These are phyloP conservation scores for Nakazawaea wickerhamii DNA, from an alignment of 805 yeast genomes.

Conservation along the genomic window DNA sequence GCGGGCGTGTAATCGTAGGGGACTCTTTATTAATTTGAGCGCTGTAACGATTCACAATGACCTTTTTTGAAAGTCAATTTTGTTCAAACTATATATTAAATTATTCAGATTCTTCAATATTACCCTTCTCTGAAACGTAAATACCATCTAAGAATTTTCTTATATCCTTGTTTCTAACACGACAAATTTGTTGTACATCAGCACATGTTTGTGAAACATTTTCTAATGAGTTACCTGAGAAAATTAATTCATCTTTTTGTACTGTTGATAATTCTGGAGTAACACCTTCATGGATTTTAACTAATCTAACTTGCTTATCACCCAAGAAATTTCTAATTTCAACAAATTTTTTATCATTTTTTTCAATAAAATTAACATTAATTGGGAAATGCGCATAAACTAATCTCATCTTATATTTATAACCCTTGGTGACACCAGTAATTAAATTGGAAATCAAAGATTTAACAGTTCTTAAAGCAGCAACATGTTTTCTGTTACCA, in stretches of 20 bases:
- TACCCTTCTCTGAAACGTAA: slow-evolving; percentile 95
- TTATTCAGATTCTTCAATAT: slow-evolving; percentile 62
- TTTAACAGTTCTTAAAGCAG: slow-evolving; percentile 98
- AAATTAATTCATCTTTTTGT: slow-evolving; percentile 92
- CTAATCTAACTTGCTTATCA: slow-evolving; percentile 93
- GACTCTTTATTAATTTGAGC: slow-evolving; percentile 15
- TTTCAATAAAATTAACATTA: slow-evolving; percentile 86
- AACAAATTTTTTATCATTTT: slow-evolving; percentile 66
- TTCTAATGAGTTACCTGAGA: slow-evolving; percentile 94
- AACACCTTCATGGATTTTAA: slow-evolving; percentile 87
- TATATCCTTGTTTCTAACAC: slow-evolving; percentile 99
- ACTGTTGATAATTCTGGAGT: slow-evolving; percentile 70
- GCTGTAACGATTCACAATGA: slow-evolving; percentile 16
- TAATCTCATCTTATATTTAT: slow-evolving; percentile 99
- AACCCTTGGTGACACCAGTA: slow-evolving; percentile 99
- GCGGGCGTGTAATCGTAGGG: slow-evolving; percentile 15
- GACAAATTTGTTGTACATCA: slow-evolving; percentile 95
- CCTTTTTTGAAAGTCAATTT: not conserved
- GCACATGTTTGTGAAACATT: slow-evolving; percentile 98
- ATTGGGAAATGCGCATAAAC: slow-evolving; percentile 99
- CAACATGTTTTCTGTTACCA: slow-evolving; percentile 99
- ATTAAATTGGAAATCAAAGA: slow-evolving; percentile 90
- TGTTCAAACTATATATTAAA: too few relatives aligned
- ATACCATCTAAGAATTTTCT: slow-evolving; percentile 99
- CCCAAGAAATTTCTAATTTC: slow-evolving; percentile 99